These are phyloP conservation scores for Gastroboletus turbinatus DNA, from an alignment of 1,284 basidiomycete species.

Conservation along the genomic window DNA sequence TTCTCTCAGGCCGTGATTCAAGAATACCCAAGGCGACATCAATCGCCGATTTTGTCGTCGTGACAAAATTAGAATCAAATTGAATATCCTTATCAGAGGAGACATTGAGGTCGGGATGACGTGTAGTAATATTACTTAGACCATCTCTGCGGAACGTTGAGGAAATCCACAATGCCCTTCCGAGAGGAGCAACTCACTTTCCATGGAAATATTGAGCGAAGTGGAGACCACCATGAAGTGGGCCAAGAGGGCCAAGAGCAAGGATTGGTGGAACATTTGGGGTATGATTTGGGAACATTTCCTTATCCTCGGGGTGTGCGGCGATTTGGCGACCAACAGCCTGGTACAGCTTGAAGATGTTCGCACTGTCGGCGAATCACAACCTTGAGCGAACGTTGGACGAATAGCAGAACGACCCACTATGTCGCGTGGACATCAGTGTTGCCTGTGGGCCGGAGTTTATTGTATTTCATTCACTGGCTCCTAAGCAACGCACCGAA, in stretches of 20 bases:
- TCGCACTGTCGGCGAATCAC: slow-evolving; percentile 49
- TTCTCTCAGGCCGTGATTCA: slow-evolving; percentile 53
- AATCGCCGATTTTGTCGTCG: slow-evolving; percentile 51
- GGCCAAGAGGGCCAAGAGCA: slow-evolving; percentile 66
- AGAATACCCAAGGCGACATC: slow-evolving; percentile 75
- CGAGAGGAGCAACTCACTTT: slow-evolving; percentile 42
- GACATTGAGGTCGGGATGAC: slow-evolving; percentile 73
- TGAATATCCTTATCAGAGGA: slow-evolving; percentile 31
- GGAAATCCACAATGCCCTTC: slow-evolving; percentile 17
- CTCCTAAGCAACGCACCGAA: slow-evolving; percentile 56
- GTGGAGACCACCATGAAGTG: slow-evolving; percentile 75
- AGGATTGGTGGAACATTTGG: slow-evolving; percentile 56
- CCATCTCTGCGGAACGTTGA: slow-evolving; percentile 60
- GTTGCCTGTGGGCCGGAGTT: slow-evolving; percentile 50
- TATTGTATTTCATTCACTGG: not conserved
- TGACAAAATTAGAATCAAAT: slow-evolving; percentile 42
- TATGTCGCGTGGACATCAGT: slow-evolving; percentile 62
- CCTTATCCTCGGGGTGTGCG: slow-evolving; percentile 51
- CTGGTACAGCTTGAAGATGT: slow-evolving; percentile 80
- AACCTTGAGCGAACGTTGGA: not conserved
- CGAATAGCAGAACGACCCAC: slow-evolving; percentile 38
- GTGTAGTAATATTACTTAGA: slow-evolving; percentile 67
- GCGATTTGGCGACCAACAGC: slow-evolving; percentile 67
- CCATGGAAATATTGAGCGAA: slow-evolving; percentile 89
- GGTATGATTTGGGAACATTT: slow-evolving; percentile 63